Evolutionary conservation across 1,284 basidiomycete species (phyloP).

Genomic region (Trichosporon faecale): DNA sequence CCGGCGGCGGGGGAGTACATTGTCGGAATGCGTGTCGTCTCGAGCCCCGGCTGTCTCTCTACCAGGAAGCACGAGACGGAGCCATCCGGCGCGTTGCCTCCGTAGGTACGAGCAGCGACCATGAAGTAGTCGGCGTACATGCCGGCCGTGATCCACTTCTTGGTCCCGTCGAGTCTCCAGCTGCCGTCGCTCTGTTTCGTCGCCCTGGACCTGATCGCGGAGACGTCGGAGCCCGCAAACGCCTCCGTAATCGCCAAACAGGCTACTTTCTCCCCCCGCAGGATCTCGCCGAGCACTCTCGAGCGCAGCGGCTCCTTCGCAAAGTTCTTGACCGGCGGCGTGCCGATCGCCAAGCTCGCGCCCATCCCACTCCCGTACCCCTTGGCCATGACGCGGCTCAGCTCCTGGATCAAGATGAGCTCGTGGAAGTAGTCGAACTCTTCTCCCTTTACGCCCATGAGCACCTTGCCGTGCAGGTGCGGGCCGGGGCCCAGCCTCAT

Average conservation of each 20-base stretch:
- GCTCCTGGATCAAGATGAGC: conserved; percentile 84
- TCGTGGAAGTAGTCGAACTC: conserved; percentile 74
- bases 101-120: conserved; percentile 34
- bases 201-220: conserved; percentile 76
- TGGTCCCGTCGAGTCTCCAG: conserved; percentile 78
- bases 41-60: conserved; percentile 70
- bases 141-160: conserved; percentile 91
- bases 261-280: conserved; percentile 66
- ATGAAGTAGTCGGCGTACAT: conserved; percentile 53
- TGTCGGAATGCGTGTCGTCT: conserved; percentile 81
- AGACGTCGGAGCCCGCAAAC: conserved; percentile 86
- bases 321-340: conserved; percentile 65
- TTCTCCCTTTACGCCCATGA: conserved; percentile 83
- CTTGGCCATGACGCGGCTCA: conserved; percentile 71
- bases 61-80: conserved; percentile 83
- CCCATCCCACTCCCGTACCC: conserved; percentile 76
- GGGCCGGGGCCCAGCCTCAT: conserved; percentile 80
- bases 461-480: conserved; percentile 73
- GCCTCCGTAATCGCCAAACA: conserved; percentile 84
- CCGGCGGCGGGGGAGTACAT: conserved; percentile 73
- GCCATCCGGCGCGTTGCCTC: conserved; percentile 56
- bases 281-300: conserved; percentile 73
- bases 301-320: conserved; percentile 57
- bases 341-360: conserved; percentile 66
- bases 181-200: conserved; percentile 76